These are phyloP conservation scores for Dactylellina parvicollis DNA, from an alignment of 2,329 filamentous ascomycete genomes.

Conservation along the genomic window DNA sequence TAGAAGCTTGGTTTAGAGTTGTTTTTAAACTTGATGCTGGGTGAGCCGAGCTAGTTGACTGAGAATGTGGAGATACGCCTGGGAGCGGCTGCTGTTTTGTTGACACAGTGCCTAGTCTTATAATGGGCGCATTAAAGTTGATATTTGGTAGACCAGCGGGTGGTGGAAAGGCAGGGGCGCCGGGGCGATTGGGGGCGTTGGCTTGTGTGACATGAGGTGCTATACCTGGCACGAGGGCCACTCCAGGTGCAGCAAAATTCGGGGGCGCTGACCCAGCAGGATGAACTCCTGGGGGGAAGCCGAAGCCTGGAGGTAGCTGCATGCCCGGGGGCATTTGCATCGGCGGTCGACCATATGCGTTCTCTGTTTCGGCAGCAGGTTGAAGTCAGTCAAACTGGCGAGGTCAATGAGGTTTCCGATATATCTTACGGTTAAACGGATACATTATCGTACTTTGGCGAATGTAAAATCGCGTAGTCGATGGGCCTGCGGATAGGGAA, in stretches of 20 bases:
- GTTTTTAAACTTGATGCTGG: conserved; percentile 17
- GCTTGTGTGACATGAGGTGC: conserved; percentile 77
- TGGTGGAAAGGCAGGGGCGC: conserved; percentile 81
- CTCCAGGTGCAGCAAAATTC: conserved; percentile 74
- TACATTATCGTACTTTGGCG: conserved; percentile 52
- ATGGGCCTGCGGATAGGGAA: too few relatives aligned
- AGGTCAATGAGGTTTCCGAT: not conserved
- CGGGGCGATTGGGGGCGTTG: conserved; percentile 77
- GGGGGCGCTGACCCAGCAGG: conserved; percentile 54
- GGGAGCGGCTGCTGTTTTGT: conserved; percentile 66
- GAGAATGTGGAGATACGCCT: conserved; percentile 20
- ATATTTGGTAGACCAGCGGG: conserved; percentile 95
- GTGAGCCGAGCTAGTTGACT: conserved; percentile 14
- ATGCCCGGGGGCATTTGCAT: conserved; percentile 57
- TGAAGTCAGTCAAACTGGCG: not conserved
- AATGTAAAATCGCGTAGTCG: too few relatives aligned
- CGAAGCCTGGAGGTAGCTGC: conserved; percentile 53
- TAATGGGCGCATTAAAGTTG: conserved; percentile 97
- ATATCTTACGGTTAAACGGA: conserved; percentile 57
- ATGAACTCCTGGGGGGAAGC: conserved; percentile 53
- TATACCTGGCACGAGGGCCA: conserved; percentile 79
- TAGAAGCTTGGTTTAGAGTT: conserved; percentile 10
- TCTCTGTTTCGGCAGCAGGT: conserved; percentile 28
- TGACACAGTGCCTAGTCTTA: conserved; percentile 83
- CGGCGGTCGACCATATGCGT: conserved; percentile 56